Conservation (phyloP, 1,139 yeast genomes). For the Hansenula sp. region DNA sequence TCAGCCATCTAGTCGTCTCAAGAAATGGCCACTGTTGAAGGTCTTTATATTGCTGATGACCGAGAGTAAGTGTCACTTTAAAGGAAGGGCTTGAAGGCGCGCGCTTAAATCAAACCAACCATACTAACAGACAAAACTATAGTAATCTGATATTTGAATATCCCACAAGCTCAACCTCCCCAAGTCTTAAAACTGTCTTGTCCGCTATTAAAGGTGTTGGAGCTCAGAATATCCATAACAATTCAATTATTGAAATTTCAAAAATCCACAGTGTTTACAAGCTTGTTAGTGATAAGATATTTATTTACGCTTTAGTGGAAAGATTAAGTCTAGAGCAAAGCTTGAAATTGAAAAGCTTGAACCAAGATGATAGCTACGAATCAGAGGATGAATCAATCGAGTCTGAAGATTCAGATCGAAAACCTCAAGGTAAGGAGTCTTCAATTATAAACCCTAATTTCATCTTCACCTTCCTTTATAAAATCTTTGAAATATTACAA, state of each 20-base stretch:
- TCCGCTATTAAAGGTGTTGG: constrained; percentile 29
- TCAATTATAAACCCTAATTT: constrained; percentile 39
- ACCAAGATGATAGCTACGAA: constrained; percentile 26
- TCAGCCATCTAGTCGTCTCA: neutral
- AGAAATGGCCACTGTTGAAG: constrained; percentile 46
- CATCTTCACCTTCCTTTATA: constrained; percentile 51
- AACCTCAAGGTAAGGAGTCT: constrained; percentile 5
- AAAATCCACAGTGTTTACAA: constrained; percentile 15
- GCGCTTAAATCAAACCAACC: neutral
- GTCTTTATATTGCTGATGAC: constrained; percentile 60
- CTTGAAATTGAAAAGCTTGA: constrained; percentile 21
- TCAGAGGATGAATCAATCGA: constrained; percentile 17
- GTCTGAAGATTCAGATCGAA: too few relatives aligned
- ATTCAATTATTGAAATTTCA: constrained; percentile 18
- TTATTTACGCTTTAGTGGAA: constrained; percentile 18
- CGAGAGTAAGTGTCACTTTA: constrained; percentile 33
- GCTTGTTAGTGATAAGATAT: constrained; percentile 10
- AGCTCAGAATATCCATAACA: constrained; percentile 21
- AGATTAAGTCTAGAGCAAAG: constrained; percentile 12
- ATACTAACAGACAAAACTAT: constrained; percentile 6
- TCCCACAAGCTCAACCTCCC: constrained; percentile 45
- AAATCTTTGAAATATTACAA: constrained; percentile 47
- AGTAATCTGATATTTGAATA: constrained; percentile 55
- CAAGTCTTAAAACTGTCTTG: constrained; percentile 41
- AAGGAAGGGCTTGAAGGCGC: neutral